Conservation (phyloP, 495 filamentous ascomycete genomes). For the Xylaria telfairii region DNA sequence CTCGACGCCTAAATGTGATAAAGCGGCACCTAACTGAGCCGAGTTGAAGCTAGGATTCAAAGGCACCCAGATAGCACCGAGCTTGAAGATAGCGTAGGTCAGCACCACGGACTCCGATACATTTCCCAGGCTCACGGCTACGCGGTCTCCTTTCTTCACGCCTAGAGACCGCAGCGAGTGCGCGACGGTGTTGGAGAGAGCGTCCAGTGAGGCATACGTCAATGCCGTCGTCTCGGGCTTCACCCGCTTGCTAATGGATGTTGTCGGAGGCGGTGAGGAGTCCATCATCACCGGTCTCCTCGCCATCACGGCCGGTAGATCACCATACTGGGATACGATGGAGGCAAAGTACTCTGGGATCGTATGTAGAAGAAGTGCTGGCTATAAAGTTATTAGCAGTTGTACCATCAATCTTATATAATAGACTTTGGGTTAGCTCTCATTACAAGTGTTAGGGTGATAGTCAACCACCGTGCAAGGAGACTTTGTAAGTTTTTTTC, state of each 20-base stretch:
- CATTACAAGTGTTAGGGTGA: not conserved
- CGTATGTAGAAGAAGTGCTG: conserved; percentile 74
- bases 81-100: conserved; percentile 90
- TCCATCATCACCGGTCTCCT: conserved; percentile 41
- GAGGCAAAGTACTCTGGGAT: conserved; percentile 80
- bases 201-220: conserved; percentile 78
- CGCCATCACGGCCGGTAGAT: conserved; percentile 66
- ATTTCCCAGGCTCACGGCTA: conserved; percentile 87
- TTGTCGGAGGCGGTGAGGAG: conserved; percentile 22
- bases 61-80: conserved; percentile 89
- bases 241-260: conserved; percentile 31
- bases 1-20: conserved; percentile 75
- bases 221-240: conserved; percentile 51
- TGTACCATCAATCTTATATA: not conserved
- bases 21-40: conserved; percentile 75
- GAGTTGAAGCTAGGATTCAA: conserved; percentile 91
- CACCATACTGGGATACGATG: conserved; percentile 73
- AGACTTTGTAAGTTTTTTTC: not conserved
- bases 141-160: conserved; percentile 82
- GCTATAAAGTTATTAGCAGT: conserved; percentile 54
- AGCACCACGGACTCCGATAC: conserved; percentile 78
- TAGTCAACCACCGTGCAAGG: not conserved
- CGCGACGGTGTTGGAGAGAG: conserved; percentile 77
- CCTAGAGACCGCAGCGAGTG: conserved; percentile 74
- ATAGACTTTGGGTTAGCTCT: not conserved